Base-by-base conservation (phyloP, 441 rosid genomes). In the Gossypium lobatum region DNA sequence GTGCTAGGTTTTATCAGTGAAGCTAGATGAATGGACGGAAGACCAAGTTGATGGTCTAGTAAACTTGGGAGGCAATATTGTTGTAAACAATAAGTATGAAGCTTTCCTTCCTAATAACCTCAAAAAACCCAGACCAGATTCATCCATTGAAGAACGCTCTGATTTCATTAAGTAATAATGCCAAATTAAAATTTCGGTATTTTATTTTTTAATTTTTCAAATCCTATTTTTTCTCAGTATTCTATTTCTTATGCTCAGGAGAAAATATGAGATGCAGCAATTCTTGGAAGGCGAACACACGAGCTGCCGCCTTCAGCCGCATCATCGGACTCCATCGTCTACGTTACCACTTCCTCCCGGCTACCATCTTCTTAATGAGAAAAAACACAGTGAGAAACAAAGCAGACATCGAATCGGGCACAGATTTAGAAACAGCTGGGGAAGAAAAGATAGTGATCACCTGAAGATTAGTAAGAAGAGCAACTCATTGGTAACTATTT, bases 21-120 rank as follows among this genome's bases (percentile, higher is more conserved):
- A 93, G 79, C 87, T 95, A 73, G 99, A 95, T 77, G 94, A 93
- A 26, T 95, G 99, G 99, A 89, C 98, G 11, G 90, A 93, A 53
- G 97, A 95, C 63, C 98, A 93, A 83, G 97, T 95, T 18, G 83
- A 86, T 54, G 60, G 50, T 75, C 76, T 95, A 34, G 77, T 77
- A 20, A 89, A 82, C 14, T 70, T 84, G 79, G 98, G 99, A 63
- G 99, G 99, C 54, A 95, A 95, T 81, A 69, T 17, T 28, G 83
- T 65, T 34, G 97, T 84, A 67, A 95, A 91, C 85, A 73, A 75
- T 80, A 95, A 89, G 77, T 91, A 76, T 62, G 99, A 95, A 84
- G 97, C 97, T 71, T 82, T 71, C 78, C 71, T 90, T 73, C 91
- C 93, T 1, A 87, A 83, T 75, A 81, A 85, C 70, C 72, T 64